phyloP scores from a whole-genome alignment of 345 rosid species.

The Anacardium occidentale region DNA sequence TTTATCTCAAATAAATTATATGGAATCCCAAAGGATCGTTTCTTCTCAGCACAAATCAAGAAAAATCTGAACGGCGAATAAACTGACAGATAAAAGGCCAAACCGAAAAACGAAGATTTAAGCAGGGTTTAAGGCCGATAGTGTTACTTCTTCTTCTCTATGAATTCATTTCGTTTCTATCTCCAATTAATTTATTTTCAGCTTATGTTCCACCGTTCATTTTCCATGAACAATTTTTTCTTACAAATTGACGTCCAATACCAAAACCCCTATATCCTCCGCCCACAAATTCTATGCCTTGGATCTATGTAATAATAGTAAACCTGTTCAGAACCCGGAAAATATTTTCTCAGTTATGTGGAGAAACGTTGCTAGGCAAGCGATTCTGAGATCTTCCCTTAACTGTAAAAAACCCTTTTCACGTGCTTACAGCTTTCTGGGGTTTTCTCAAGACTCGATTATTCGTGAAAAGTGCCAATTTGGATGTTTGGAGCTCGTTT shows the following conservation, averaged over 20 bases:
- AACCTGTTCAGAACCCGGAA: constrained; percentile 27
- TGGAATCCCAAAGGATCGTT: not conserved
- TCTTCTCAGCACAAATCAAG: too few relatives aligned
- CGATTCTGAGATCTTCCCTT: constrained; percentile 33
- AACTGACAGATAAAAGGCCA: too few relatives aligned
- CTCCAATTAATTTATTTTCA: not conserved
- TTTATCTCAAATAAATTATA: too few relatives aligned
- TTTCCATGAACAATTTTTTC: not conserved
- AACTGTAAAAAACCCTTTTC: constrained; percentile 23
- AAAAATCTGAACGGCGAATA: not conserved
- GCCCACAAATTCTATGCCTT: constrained; percentile 34
- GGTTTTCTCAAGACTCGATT: constrained; percentile 32
- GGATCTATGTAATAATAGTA: constrained; percentile 13
- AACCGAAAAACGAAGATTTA: constrained; percentile 34
- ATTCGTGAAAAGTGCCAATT: constrained; percentile 23
- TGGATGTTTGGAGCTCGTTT: constrained; percentile 29
- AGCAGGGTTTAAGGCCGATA: constrained; percentile 50
- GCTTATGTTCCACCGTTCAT: not conserved
- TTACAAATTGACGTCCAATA: constrained; percentile 53
- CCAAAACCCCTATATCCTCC: constrained; percentile 36
- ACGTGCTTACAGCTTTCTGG: constrained; percentile 36
- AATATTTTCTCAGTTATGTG: constrained; percentile 58
- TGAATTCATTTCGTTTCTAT: not conserved
- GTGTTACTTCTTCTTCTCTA: not conserved
- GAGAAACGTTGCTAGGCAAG: constrained; percentile 64